Conservation (phyloP, 2,329 filamentous ascomycete genomes). For the Alternaria angustiovoidea region DNA sequence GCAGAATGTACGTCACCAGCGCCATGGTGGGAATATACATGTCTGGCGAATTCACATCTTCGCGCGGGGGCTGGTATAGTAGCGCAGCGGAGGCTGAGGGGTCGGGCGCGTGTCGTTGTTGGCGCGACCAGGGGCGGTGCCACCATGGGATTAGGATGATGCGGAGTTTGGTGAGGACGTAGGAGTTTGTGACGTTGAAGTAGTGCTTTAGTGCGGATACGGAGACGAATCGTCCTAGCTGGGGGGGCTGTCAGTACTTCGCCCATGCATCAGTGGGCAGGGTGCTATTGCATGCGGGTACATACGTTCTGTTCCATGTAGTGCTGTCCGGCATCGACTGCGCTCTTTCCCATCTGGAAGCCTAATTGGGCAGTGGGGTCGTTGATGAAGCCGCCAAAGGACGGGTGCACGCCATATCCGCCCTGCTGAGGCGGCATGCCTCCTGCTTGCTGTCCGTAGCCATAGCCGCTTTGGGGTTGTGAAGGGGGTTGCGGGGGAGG, state of each 20-base stretch:
- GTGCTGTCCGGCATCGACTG: slow-evolving; percentile 89
- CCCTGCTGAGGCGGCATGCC: slow-evolving; percentile 51
- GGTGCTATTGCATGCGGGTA: slow-evolving; percentile 11
- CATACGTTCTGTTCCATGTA: slow-evolving; percentile 94
- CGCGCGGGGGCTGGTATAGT: slow-evolving; percentile 83
- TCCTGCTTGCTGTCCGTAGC: slow-evolving; percentile 72
- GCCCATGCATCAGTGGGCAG: neutral
- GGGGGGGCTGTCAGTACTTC: slow-evolving; percentile 11
- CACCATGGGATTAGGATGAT: slow-evolving; percentile 97
- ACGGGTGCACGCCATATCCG: slow-evolving; percentile 58
- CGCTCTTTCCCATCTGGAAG: slow-evolving; percentile 90
- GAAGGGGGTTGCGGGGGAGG: slow-evolving; percentile 78
- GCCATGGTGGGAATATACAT: slow-evolving; percentile 99
- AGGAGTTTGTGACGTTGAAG: slow-evolving; percentile 98
- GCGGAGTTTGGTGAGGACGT: slow-evolving; percentile 91
- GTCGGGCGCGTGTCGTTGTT: slow-evolving; percentile 69
- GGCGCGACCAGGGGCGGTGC: slow-evolving; percentile 96
- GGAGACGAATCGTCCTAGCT: slow-evolving; percentile 86
- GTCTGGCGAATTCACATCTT: slow-evolving; percentile 97
- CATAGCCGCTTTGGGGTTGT: slow-evolving; percentile 71
- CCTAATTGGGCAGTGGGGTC: slow-evolving; percentile 95
- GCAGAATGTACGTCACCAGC: slow-evolving; percentile 93
- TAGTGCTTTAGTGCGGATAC: slow-evolving; percentile 96
- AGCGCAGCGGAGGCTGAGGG: slow-evolving; percentile 21
- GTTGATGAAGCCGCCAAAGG: slow-evolving; percentile 92